Base-by-base conservation (phyloP, 108 stramenopile species). In the Nitzschia sp. region DNA sequence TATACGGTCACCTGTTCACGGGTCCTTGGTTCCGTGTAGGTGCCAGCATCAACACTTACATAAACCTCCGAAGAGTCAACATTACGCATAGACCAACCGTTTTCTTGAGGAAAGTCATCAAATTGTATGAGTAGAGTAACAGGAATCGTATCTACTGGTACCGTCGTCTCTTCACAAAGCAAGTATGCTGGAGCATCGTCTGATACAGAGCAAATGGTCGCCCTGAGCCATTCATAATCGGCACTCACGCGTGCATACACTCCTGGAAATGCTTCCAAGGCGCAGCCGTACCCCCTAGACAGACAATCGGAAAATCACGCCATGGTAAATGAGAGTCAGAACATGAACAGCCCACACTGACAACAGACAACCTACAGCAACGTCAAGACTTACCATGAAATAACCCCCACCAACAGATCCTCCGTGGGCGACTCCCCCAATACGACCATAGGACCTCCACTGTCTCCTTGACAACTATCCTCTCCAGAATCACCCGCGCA, bases 381-480 rank as follows among this genome's bases (percentile, higher is more conserved):
- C 6, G 14, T 48, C 46, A 15, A n/a, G 6, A 54, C 61, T 46
- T 57, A 74, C 79, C 79, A 80, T 34, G 69, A 71, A 7, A 76
- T 57, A 37, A 80, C 61, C 21, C 80, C 80, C 20, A 80, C 69
- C 41, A 65, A 56, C 8, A 79, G 39, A 63, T 84, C 83, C 12
- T 70, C 40, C 0, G 11, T 68, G 0, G 63, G 25, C 21, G 55
- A 40, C 26, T 53, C 64, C 8, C 72, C 76, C 5, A 10, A 15
- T 17, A 60, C 14, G 37, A 81, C 66, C 41, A 81, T 41, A 7
- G 76, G 80, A 10, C 80, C 73, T 12, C 80, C 80, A 39, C 70
- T 66, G 51, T 79, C 78, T 24, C 77, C 75, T 52, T 81, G 78
- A 63, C 87, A 88, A 15, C 82, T 74, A 61, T 88, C 87, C 42